Percentiles rank a stretch among this genome's conserved stretches.
Conservation (phyloP, 1,139 yeast genomes). For the Debaryomycetaceae sp. region DNA sequence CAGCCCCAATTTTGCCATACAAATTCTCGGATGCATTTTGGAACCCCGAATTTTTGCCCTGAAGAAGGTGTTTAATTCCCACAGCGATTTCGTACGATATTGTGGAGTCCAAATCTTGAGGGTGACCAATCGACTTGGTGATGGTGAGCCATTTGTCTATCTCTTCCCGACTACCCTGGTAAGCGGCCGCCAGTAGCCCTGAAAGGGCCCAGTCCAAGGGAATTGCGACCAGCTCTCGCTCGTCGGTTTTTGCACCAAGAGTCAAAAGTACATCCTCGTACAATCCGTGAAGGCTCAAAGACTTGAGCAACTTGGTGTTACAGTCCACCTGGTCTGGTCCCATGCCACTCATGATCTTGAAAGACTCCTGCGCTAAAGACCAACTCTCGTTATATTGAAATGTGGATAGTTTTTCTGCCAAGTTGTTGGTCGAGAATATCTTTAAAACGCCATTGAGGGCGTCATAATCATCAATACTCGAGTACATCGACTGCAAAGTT, state of each 20-base stretch:
- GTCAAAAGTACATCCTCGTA: slow-evolving; percentile 31
- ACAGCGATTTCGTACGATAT: slow-evolving; percentile 59
- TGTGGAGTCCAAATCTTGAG: slow-evolving; percentile 43
- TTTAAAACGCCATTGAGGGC: slow-evolving; percentile 80
- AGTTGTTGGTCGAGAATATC: slow-evolving; percentile 56
- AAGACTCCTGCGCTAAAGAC: slow-evolving; percentile 81
- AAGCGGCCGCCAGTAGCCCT: slow-evolving; percentile 68
- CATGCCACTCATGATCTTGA: slow-evolving; percentile 51
- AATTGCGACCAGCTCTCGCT: slow-evolving; percentile 13
- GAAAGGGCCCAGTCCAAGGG: slow-evolving; percentile 50
- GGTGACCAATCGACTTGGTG: slow-evolving; percentile 23
- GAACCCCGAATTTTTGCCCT: slow-evolving; percentile 18
- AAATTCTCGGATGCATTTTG: slow-evolving; percentile 37
- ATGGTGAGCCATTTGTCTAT: slow-evolving; percentile 47
- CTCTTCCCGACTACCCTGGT: slow-evolving; percentile 43
- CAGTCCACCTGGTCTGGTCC: slow-evolving; percentile 12
- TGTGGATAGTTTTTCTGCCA: slow-evolving; percentile 64
- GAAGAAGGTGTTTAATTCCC: slow-evolving; percentile 36
- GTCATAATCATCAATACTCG: slow-evolving; percentile 82
- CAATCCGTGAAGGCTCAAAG: slow-evolving; percentile 31
- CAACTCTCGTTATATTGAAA: slow-evolving; percentile 82
- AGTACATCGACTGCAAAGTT: slow-evolving; percentile 68
- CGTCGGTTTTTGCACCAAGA: slow-evolving; percentile 18
- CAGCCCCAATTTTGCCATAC: slow-evolving; percentile 45
- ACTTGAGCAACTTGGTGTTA: slow-evolving; percentile 26